Evolutionary conservation across 2,329 filamentous ascomycete genomes (phyloP), one percentile per base, ranked within the genome.

Genomic region (Aureobasidium sp.): DNA sequence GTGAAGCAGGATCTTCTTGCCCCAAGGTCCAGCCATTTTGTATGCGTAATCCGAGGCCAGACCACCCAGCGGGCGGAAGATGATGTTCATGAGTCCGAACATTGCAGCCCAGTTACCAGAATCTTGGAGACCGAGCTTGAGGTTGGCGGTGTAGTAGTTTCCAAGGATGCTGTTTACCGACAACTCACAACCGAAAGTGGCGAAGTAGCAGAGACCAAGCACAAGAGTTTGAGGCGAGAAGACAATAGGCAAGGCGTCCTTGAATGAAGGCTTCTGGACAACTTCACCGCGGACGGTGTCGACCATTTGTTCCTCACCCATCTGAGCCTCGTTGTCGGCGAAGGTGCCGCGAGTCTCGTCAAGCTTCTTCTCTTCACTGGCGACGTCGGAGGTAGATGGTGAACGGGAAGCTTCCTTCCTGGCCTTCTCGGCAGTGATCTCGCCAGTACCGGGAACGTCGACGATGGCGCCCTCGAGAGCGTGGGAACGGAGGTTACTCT

Each of bases 11-110:
- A 80, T 72, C 71, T 89, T 89, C 78, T 89, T 89, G 1, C 77
- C 76, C 83, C 85, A 87, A 5, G 88, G 74, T 37, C 70, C 76
- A 58, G 70, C 75, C 2, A 79, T 82, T 37, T 69, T 69, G 74
- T 85, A 87, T 34, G 83, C 73, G 30, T 81, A 60, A 64, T 88
- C 85, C 9, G 78, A 77, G 13, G 84, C 69, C 50, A 84, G 76
- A 54, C 88, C 88, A 51, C 88, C 87, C 0, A 86, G 72, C 0
- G 88, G 87, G 1, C 88, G 80, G 42, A 83, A 86, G 59, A 85
- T 71, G 59, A 89, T 74, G 76, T 91, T 91, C 66, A 90, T 80
- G 60, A 91, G 85, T 30, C 87, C 88, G 71, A 90, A 91, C 79
- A 89, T 89, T 66, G 88, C 82, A 1, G 87, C 87, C 81, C 86